These are phyloP conservation scores for Boletus vermiculosoides DNA, from an alignment of 768 basidiomycete species.

Conservation along the genomic window DNA sequence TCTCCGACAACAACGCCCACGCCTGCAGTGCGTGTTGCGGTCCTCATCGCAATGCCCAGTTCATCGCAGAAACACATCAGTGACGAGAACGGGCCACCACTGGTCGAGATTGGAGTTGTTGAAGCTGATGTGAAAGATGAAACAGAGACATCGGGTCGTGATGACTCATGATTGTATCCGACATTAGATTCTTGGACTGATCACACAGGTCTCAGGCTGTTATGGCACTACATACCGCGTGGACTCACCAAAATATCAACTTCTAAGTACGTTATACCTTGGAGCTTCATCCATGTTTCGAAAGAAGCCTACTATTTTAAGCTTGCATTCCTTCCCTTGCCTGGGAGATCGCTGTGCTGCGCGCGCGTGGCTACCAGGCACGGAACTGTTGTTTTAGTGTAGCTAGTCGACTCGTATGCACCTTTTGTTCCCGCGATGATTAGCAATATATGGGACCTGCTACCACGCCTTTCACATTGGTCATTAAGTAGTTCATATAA, in stretches of 20 bases:
- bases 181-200: constrained; percentile 1
- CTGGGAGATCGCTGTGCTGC: neutral
- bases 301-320: neutral
- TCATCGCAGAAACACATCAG: constrained; percentile 1
- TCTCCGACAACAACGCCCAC: constrained; percentile 9
- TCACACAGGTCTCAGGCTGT: neutral
- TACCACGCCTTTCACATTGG: too few relatives aligned
- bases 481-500: neutral
- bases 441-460: too few relatives aligned
- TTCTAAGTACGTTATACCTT: constrained; percentile 9
- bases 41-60: constrained; percentile 46
- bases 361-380: neutral
- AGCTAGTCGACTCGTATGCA: neutral
- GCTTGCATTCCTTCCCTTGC: neutral
- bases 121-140: constrained; percentile 16
- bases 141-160: neutral
- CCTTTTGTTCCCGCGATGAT: neutral
- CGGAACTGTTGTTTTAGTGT: neutral
- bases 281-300: neutral
- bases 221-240: neutral
- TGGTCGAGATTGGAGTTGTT: constrained; percentile 35
- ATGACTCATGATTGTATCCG: constrained; percentile 10
- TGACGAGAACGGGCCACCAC: constrained; percentile 30
- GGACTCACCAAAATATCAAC: neutral
- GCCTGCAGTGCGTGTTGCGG: constrained; percentile 37